Base-by-base conservation (phyloP, 1,139 yeast species). In the Lodderomyces metapsilosis region DNA sequence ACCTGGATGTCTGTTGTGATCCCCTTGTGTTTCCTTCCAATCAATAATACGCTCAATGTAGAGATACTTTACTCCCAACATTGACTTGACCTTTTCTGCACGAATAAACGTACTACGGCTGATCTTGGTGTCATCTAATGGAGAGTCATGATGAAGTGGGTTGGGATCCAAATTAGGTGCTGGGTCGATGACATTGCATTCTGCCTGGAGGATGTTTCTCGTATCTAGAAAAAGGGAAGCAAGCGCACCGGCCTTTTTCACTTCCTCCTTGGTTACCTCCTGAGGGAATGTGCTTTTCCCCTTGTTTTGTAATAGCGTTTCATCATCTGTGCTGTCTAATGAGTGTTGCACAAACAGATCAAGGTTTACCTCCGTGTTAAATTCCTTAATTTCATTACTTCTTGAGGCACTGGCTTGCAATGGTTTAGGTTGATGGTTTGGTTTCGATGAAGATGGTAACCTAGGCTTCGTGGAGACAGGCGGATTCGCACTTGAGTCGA, bases 1-100 rank as follows among this genome's bases (percentile, higher is more conserved):
- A 0, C 78, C 71, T 0, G 71, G 70, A 44, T 71, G 73, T 20
- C 46, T 48, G 9, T 38, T 40, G 3, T 41, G 43, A 7, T 50
- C 52, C 1, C 40, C 44, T 32, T 54, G 44, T 3, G 43, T 24
- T 21, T 48, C 53, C 4, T 49, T 41, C 57, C 51, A 52, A 10
- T 53, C 61, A 45, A 66, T 66, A 1, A 62, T 54, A 39, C 76
- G 62, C 44, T 68, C 77, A 12, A 82, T 52, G 40, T 70, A 66
- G 30, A 71, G 60, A 52, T 81, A 82, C 50, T 79, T 76, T 32
- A 76, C 57, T 23, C 75, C 78, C 9, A 82, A 46, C 60, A 73
- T 70, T 5, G 76, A 62, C 46, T 71, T 72, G 15, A 80, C 82
- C 46, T 74, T 69, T 43, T 76, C 78, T 0, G 82, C 84, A 35